A percentile compares a stretch with the other conserved stretches of the same genome.
Evolutionary conservation across 495 filamentous ascomycete species (phyloP).

Genomic region (Hyphodiscus hymeniophilus): DNA sequence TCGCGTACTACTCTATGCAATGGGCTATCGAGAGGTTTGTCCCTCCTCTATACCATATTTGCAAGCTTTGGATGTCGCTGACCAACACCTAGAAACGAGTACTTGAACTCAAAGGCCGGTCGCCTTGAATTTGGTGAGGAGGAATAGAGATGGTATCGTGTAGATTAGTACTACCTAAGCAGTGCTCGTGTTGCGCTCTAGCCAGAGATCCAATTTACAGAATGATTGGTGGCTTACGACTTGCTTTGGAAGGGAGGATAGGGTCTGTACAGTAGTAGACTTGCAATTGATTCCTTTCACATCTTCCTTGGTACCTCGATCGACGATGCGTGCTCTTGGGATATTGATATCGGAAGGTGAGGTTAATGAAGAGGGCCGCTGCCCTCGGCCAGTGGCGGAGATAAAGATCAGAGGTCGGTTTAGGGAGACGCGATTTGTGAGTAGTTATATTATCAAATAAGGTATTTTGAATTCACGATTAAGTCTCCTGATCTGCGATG

Average conservation of each 20-base stretch:
- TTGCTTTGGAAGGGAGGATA: conserved; percentile 1
- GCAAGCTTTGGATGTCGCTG: too few relatives aligned
- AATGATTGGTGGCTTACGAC: conserved; percentile 8
- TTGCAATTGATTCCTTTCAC: background rate
- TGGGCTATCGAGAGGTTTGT: conserved; percentile 71
- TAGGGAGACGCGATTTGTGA: too few relatives aligned
- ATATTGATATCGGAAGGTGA: too few relatives aligned
- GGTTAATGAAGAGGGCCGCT: too few relatives aligned
- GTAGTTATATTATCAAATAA: too few relatives aligned
- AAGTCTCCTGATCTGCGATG: too few relatives aligned
- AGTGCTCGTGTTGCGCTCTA: conserved; percentile 22
- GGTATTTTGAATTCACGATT: too few relatives aligned
- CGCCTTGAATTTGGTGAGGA: conserved; percentile 18
- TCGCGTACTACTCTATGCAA: conserved; percentile 58
- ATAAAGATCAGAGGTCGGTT: too few relatives aligned
- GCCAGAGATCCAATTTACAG: conserved; percentile 14
- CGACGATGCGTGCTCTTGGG: too few relatives aligned
- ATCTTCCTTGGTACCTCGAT: too few relatives aligned
- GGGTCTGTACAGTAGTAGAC: conserved; percentile 22
- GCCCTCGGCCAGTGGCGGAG: too few relatives aligned
- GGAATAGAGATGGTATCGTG: conserved; percentile 18
- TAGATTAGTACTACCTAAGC: conserved; percentile 16
- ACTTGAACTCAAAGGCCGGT: conserved; percentile 66
- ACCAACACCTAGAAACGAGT: conserved; percentile 53
- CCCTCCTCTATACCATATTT: background rate